phyloP scores from a whole-genome alignment of 306 rosid genomes.

The cucumber (Cucumis sativus) region DNA sequence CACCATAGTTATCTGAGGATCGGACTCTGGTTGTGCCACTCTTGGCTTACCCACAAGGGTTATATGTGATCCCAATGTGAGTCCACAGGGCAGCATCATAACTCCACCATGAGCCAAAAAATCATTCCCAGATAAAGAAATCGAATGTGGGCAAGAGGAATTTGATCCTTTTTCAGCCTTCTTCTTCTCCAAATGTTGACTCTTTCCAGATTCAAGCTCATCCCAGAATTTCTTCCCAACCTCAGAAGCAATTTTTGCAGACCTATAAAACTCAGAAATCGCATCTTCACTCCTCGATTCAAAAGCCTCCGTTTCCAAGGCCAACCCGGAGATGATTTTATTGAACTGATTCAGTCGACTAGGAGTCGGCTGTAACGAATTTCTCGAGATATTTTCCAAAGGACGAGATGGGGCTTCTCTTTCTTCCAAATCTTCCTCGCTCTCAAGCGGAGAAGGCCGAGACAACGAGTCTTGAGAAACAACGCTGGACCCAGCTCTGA shows the following conservation, averaged over 20 bases:
- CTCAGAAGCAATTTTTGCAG: constrained; percentile 45
- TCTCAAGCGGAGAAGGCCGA: constrained; percentile 23
- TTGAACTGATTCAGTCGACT: constrained; percentile 22
- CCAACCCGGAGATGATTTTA: constrained; percentile 34
- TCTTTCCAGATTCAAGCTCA: constrained; percentile 35
- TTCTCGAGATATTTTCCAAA: constrained; percentile 23
- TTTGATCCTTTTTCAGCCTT: constrained; percentile 19
- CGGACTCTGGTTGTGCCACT: constrained; percentile 21
- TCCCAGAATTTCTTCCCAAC: constrained; percentile 49
- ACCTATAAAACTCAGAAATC: constrained; percentile 35
- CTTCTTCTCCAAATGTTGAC: background rate
- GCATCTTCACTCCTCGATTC: constrained; percentile 16
- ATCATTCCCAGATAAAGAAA: constrained; percentile 39
- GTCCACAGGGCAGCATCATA: constrained; percentile 75
- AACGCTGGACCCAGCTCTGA: constrained; percentile 30
- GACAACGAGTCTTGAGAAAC: constrained; percentile 27
- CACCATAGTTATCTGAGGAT: constrained; percentile 23
- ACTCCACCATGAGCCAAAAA: constrained; percentile 29
- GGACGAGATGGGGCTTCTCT: constrained; percentile 59
- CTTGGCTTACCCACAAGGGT: constrained; percentile 70
- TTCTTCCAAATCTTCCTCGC: constrained; percentile 38
- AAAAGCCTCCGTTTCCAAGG: constrained; percentile 34
- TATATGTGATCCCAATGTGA: constrained; percentile 72
- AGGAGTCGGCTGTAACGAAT: constrained; percentile 28
- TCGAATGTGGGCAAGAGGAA: constrained; percentile 47